Percentiles rank a stretch among this genome's conserved stretches.
Conservation (phyloP, 257 asterid species). For the Thymus mandschuricus region DNA sequence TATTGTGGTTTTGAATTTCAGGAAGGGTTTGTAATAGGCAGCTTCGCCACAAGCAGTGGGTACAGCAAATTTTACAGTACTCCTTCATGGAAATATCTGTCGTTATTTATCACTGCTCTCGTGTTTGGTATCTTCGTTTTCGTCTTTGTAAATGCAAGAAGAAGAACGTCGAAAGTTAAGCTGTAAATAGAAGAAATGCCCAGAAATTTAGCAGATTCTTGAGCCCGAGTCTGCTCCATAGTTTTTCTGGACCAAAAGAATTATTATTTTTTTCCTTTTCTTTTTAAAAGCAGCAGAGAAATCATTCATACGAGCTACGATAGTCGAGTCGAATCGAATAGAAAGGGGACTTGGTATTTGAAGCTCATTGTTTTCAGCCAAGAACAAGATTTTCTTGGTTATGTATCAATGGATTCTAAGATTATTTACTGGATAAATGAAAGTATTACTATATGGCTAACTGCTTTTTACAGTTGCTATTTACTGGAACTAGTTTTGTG, state of each 20-base stretch:
- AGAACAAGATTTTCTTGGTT: slow-evolving; percentile 10
- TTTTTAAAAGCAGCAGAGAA: not conserved
- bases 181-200: slow-evolving; percentile 34
- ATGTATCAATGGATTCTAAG: slow-evolving; percentile 1
- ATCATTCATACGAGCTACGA: slow-evolving; percentile 6
- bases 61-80: slow-evolving; percentile 35
- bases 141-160: slow-evolving; percentile 61
- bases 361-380: slow-evolving; percentile 7
- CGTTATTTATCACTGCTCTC: slow-evolving; percentile 41
- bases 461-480: no score
- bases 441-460: no score
- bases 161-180: slow-evolving; percentile 68
- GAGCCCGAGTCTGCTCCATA: slow-evolving; percentile 2
- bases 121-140: slow-evolving; percentile 47
- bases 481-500: no score
- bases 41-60: slow-evolving; percentile 18
- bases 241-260: not conserved
- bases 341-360: not conserved
- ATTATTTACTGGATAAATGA: slow-evolving; percentile 6
- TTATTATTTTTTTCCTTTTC: not conserved
- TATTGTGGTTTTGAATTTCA: slow-evolving; percentile 37
- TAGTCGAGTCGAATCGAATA: no score
- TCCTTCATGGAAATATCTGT: slow-evolving; percentile 49
- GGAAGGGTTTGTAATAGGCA: slow-evolving; percentile 39
- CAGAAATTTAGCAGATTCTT: not conserved